A percentile compares a stretch with the other conserved stretches of the same genome.
Evolutionary conservation across 495 filamentous ascomycete genomes (phyloP).

Genomic region (Penicillium nucicola): DNA sequence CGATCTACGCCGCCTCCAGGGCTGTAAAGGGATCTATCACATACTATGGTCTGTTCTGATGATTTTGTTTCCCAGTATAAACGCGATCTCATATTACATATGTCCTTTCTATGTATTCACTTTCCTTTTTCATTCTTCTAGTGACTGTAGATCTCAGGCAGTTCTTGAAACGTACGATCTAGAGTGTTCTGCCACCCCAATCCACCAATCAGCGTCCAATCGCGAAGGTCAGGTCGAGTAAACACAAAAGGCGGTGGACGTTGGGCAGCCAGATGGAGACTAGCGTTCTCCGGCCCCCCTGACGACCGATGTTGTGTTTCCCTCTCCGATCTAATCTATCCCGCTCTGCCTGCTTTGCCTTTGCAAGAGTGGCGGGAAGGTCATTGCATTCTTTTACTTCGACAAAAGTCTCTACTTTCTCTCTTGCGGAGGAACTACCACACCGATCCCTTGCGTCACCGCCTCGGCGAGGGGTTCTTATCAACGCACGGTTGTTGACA

Average conservation of each 20-base stretch:
- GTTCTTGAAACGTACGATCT: too few species aligned
- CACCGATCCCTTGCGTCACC: constrained; percentile 36
- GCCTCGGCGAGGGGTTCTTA: constrained; percentile 39
- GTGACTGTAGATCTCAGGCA: too few species aligned
- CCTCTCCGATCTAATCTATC: constrained; percentile 25
- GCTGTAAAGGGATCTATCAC: too few species aligned
- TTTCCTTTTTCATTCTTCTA: too few species aligned
- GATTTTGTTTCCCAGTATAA: too few species aligned
- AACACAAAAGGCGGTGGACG: constrained; percentile 7
- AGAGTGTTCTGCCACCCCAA: too few species aligned
- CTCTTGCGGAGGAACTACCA: constrained; percentile 24
- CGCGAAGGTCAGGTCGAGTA: too few species aligned
- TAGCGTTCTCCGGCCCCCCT: constrained; percentile 27
- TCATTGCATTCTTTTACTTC: constrained; percentile 5
- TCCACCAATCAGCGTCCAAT: background rate
- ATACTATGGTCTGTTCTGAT: too few species aligned
- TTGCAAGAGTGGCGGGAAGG: constrained; percentile 7
- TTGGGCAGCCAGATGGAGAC: constrained; percentile 6
- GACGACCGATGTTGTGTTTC: constrained; percentile 23
- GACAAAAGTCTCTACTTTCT: constrained; percentile 6
- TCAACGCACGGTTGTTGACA: constrained; percentile 28
- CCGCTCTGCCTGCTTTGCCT: constrained; percentile 14
- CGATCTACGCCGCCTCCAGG: too few species aligned
- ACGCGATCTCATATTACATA: too few species aligned
- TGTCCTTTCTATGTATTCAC: too few species aligned